Evolutionary conservation across 2,329 filamentous ascomycete genomes (phyloP), one percentile per base, ranked within the genome.

Genomic region (Aspergillus sp.): DNA sequence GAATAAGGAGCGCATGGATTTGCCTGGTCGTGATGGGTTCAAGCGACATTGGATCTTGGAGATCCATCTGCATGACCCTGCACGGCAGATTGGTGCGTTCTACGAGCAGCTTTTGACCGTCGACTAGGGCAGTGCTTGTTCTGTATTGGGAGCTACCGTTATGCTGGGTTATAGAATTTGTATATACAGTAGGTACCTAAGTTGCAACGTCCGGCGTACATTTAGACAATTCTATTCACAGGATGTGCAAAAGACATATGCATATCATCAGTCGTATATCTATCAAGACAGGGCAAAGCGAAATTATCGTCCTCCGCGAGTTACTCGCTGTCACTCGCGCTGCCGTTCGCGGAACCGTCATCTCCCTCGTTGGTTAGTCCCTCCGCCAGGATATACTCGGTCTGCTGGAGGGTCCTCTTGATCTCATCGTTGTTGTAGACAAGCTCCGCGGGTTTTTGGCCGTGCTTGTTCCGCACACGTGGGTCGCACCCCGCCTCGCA

Each of bases 41-140:
- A 70, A 67, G 58, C 57, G 76, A 33, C 77, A 79, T 64, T 80
- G 78, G 78, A 80, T 80, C 51, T 56, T 80, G 54, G 76, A 80
- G 58, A 74, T 79, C 46, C 75, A 80, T 61, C 68, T 80, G 30
- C 69, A 69, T 30, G 73, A 79, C 52, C 63, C 60, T 1, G 68
- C 61, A n/a, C 62, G 63, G 17, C 57, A 69, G 40, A 70, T 72
- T 57, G 72, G 69, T 1, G 76, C 70, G 0, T 80, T 80, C 58
- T 72, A 68, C 43, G 78, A 80, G 54, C 58, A 67, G 48, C 53
- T 67, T 22, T 51, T 68, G 53, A 67, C 65, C 1, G 54, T 65
- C n/a, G 53, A 55, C n/a, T 60, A 51, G 55, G 35, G 1, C 8
- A n/a, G 8, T 30, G 7, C 26, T 11, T 8, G 26, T 30, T 30